A percentile compares a stretch with the other conserved stretches of the same genome.
Evolutionary conservation across 305 asterid genomes (phyloP).

Genomic region (Solanum hybrid): DNA sequence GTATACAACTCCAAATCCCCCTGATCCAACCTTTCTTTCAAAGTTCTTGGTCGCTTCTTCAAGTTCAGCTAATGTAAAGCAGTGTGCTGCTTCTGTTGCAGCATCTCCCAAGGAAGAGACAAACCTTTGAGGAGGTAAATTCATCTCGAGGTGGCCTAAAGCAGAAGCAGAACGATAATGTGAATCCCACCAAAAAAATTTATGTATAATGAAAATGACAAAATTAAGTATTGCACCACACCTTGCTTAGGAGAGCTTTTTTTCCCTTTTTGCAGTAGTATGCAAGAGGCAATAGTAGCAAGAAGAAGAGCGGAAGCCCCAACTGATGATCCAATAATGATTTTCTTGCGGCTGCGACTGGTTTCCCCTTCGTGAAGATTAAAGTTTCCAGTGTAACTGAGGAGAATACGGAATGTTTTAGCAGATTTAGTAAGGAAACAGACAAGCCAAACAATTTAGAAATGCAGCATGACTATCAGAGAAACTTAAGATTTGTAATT

Average conservation of each 20-base stretch:
- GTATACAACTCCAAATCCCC: constrained; percentile 89
- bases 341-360: constrained; percentile 35
- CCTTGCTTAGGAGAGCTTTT: constrained; percentile 41
- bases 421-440: neutral
- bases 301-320: constrained; percentile 69
- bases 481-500: neutral
- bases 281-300: constrained; percentile 54
- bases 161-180: constrained; percentile 1
- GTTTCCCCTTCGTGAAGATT: constrained; percentile 44
- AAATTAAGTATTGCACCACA: constrained; percentile 19
- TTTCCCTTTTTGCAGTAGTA: constrained; percentile 49
- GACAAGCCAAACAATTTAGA: neutral
- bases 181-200: constrained; percentile 7
- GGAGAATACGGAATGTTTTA: neutral
- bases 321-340: constrained; percentile 65
- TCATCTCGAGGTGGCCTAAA: constrained; percentile 36
- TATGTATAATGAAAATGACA: constrained; percentile 1
- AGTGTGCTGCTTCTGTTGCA: constrained; percentile 76
- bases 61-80: constrained; percentile 66
- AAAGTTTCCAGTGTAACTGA: constrained; percentile 70
- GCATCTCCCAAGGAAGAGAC: constrained; percentile 44
- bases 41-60: constrained; percentile 74
- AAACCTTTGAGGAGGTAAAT: constrained; percentile 32
- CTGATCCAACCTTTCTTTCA: constrained; percentile 78
- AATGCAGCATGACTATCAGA: neutral